A percentile compares a stretch with the other conserved stretches of the same genome.
Conservation (phyloP, 23 red algal genomes). For the Cyanidioschyzon merolae region DNA sequence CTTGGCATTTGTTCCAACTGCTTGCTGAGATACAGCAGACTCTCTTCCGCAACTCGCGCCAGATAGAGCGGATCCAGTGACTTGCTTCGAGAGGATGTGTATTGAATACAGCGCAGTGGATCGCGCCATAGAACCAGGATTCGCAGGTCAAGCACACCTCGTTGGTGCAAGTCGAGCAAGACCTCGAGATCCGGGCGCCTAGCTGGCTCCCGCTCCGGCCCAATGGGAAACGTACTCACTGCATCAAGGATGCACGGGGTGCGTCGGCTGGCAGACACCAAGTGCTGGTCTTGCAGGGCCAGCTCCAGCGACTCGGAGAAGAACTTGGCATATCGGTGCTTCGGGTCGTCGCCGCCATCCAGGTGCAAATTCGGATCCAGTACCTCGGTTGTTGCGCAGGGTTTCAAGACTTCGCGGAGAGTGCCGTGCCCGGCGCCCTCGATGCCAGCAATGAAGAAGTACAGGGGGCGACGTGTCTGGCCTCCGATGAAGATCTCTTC, state of each 20-base stretch:
- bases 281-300: not conserved
- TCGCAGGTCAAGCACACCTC: not conserved
- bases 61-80: not conserved
- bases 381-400: not conserved
- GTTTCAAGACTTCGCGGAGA: not conserved
- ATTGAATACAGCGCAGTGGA: not conserved
- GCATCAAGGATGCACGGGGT: not conserved
- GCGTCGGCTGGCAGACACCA: not conserved
- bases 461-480: not conserved
- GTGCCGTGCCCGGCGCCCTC: not conserved
- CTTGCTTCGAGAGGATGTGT: not conserved
- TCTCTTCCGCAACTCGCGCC: constrained; percentile 3
- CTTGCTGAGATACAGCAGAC: constrained; percentile 18
- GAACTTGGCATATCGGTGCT: constrained; percentile 3
- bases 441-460: constrained; percentile 5
- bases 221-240: not conserved
- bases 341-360: not conserved
- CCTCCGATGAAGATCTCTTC: not conserved
- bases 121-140: constrained; percentile 9
- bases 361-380: not conserved
- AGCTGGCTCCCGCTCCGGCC: constrained; percentile 1
- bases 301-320: constrained; percentile 13
- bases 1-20: not conserved
- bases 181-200: not conserved
- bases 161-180: not conserved